Evolutionary conservation across 257 asterid species (phyloP).

Genomic region (Linderniella brevidens): DNA sequence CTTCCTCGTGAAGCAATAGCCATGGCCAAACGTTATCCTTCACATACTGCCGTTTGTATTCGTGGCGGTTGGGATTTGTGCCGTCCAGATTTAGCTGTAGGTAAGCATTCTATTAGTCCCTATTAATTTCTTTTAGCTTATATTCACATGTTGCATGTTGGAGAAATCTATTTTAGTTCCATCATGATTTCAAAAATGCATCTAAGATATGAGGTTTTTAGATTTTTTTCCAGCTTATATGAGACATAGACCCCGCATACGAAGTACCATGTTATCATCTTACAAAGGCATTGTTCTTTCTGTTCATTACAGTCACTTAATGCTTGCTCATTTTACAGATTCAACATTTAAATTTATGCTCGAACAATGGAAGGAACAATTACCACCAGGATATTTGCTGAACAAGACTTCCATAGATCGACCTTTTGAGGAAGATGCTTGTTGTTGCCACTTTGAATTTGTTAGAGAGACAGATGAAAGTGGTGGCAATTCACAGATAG

Average conservation of each 20-base stretch:
- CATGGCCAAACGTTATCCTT: slow-evolving; percentile 81
- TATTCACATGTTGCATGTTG: slow-evolving; percentile 3
- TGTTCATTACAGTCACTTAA: slow-evolving; percentile 9
- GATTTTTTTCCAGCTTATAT: neutral
- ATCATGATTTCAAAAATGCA: too few relatives aligned
- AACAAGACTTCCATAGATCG: slow-evolving; percentile 51
- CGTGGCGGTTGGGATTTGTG: slow-evolving; percentile 91
- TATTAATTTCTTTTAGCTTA: neutral
- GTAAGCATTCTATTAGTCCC: slow-evolving; percentile 22
- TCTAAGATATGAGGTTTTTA: neutral
- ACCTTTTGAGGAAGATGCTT: slow-evolving; percentile 92
- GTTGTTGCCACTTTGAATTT: slow-evolving; percentile 82
- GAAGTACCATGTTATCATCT: neutral
- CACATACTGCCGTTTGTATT: slow-evolving; percentile 78
- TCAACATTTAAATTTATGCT: slow-evolving; percentile 79
- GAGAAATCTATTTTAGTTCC: neutral
- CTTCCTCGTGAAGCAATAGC: slow-evolving; percentile 71
- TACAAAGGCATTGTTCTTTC: neutral
- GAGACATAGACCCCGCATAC: neutral
- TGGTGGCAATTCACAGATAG: slow-evolving; percentile 21
- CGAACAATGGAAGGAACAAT: slow-evolving; percentile 91
- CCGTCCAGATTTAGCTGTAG: slow-evolving; percentile 79
- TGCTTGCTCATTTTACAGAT: slow-evolving; percentile 27
- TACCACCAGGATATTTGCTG: slow-evolving; percentile 74
- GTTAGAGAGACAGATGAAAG: slow-evolving; percentile 39